A percentile compares a stretch with the other conserved stretches of the same genome.
Conservation (phyloP, 345 rosid species). For the Corymbia maculata region DNA sequence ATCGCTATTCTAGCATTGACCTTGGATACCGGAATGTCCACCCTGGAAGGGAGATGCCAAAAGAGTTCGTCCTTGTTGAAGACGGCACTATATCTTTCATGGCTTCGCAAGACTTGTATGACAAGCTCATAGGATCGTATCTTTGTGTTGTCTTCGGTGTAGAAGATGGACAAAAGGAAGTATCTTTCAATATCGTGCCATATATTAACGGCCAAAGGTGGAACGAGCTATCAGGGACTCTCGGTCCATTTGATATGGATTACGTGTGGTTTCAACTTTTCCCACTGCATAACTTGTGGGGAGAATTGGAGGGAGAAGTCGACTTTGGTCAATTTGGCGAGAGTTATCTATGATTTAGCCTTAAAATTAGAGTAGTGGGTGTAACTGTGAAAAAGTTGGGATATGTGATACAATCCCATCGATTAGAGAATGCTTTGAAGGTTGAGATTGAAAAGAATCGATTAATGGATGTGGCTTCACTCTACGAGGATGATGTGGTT, state of each 20-base stretch:
- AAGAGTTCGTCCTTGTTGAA: background rate
- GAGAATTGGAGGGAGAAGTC: background rate
- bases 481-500: background rate
- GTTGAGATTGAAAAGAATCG: background rate
- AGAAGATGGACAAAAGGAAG: background rate
- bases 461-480: background rate
- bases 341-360: background rate
- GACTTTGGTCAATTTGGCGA: background rate
- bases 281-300: background rate
- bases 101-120: background rate
- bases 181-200: background rate
- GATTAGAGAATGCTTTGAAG: background rate
- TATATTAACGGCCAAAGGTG: background rate
- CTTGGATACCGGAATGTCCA: accelerated
- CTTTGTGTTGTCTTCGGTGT: background rate
- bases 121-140: accelerated
- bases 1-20: background rate
- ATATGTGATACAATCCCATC: background rate
- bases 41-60: background rate
- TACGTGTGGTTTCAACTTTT: background rate
- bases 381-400: background rate
- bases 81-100: background rate
- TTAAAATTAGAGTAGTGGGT: background rate
- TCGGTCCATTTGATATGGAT: background rate
- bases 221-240: background rate